Conservation (phyloP, 495 filamentous ascomycete genomes). For the Staphylotrichum tortipilum region DNA sequence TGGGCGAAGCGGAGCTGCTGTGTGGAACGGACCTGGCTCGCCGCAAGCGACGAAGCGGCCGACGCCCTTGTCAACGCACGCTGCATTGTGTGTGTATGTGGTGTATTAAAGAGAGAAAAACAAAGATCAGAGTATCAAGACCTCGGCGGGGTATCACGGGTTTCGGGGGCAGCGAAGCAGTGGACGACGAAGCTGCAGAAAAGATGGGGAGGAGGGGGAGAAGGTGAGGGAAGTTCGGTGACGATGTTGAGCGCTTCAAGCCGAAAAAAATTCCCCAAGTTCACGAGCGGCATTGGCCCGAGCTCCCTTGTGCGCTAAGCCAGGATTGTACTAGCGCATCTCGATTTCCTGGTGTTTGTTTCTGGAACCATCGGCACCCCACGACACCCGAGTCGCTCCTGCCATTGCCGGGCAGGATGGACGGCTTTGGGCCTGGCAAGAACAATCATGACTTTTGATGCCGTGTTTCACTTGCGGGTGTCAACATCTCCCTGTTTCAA, state of each 20-base stretch:
- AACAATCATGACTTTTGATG: no score
- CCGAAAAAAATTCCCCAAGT: constrained; percentile 23
- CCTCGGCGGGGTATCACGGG: constrained; percentile 15
- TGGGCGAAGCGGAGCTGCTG: constrained; percentile 89
- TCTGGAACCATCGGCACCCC: constrained; percentile 29
- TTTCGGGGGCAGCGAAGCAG: background rate
- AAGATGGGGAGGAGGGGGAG: constrained; percentile 2
- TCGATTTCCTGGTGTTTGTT: constrained; percentile 12
- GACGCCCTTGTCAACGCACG: constrained; percentile 50
- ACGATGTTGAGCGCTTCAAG: constrained; percentile 6
- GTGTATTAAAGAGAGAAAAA: constrained; percentile 9
- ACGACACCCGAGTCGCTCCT: constrained; percentile 1
- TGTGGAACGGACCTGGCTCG: constrained; percentile 53
- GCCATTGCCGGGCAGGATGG: background rate
- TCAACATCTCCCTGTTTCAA: no score
- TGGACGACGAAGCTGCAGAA: background rate
- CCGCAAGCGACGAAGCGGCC: constrained; percentile 50
- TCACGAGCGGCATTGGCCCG: constrained; percentile 22
- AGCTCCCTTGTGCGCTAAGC: constrained; percentile 21
- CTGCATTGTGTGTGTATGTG: constrained; percentile 35
- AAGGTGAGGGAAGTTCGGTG: constrained; percentile 14
- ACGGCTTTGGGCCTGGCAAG: no score
- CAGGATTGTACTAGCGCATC: constrained; percentile 14
- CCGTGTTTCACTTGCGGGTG: no score
- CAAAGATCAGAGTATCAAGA: constrained; percentile 10